A percentile compares a stretch with the other conserved stretches of the same genome.
Evolutionary conservation across 73 alveolate species (phyloP).

Genomic region (Vitrella brassicaformis): DNA sequence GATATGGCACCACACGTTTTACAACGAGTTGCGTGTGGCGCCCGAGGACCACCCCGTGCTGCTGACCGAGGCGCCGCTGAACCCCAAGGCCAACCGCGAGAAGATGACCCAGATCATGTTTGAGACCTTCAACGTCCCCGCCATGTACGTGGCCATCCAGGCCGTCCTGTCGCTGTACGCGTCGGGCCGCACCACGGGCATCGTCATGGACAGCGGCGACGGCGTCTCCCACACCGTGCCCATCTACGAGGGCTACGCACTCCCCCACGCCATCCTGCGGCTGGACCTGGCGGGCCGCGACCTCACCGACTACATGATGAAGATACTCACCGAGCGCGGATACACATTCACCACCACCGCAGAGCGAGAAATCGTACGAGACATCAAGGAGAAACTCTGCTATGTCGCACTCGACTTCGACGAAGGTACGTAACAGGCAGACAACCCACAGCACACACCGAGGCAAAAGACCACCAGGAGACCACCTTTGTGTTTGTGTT

Average conservation of each 20-base stretch:
- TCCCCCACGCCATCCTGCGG: conserved; percentile 80
- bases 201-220: conserved; percentile 94
- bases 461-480: neutral
- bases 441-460: neutral
- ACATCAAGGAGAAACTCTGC: conserved; percentile 79
- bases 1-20: conserved; percentile 68
- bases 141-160: conserved; percentile 83
- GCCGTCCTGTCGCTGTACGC: conserved; percentile 87
- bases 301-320: conserved; percentile 65
- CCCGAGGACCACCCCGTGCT: conserved; percentile 72
- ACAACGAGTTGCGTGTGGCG: conserved; percentile 65
- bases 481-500: neutral
- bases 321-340: conserved; percentile 68
- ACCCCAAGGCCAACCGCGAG: conserved; percentile 70
- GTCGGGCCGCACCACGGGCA: conserved; percentile 88
- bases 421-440: conserved; percentile 7
- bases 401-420: conserved; percentile 62
- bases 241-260: conserved; percentile 87
- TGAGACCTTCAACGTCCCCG: conserved; percentile 91
- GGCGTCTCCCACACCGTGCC: conserved; percentile 96
- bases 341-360: conserved; percentile 67
- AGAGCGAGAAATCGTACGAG: conserved; percentile 81
- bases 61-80: conserved; percentile 82
- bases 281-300: conserved; percentile 84
- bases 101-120: conserved; percentile 73